These are phyloP conservation scores for Mycena belliarum DNA, from an alignment of 768 basidiomycete genomes.

Conservation along the genomic window DNA sequence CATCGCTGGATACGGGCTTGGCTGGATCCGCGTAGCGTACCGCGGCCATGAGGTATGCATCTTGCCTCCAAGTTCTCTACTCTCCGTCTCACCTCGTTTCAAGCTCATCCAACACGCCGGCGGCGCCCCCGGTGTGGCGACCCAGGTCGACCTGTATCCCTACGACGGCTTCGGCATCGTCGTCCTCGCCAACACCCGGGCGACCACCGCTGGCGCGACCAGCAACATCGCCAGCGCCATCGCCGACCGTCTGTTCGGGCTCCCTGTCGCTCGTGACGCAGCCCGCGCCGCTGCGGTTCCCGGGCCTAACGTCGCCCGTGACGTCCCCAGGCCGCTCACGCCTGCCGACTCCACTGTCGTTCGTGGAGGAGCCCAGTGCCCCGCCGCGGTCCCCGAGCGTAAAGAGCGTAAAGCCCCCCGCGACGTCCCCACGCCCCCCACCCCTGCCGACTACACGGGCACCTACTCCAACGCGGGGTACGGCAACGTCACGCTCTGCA, in stretches of 20 bases:
- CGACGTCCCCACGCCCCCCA: not conserved
- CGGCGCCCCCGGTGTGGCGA: constrained; percentile 34
- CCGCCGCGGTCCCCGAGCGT: too few relatives aligned
- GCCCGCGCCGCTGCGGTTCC: too few relatives aligned
- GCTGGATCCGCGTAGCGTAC: constrained; percentile 42
- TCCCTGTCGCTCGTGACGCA: not conserved
- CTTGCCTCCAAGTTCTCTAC: not conserved
- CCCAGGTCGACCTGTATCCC: constrained; percentile 35
- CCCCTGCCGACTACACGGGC: constrained; percentile 34
- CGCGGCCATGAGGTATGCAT: constrained; percentile 40
- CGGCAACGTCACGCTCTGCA: constrained; percentile 38
- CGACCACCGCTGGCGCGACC: constrained; percentile 10
- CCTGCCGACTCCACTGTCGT: constrained; percentile 32
- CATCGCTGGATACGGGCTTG: constrained; percentile 40
- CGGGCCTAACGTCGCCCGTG: not conserved
- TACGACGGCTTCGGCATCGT: constrained; percentile 36
- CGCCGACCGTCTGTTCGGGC: constrained; percentile 21
- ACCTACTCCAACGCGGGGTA: constrained; percentile 41
- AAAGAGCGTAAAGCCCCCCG: not conserved
- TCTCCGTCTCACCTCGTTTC: not conserved
- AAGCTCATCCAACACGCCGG: constrained; percentile 39
- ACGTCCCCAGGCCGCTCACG: not conserved
- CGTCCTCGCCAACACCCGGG: constrained; percentile 31
- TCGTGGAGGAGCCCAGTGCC: too few relatives aligned
- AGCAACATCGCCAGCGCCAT: constrained; percentile 15